phyloP scores from a whole-genome alignment of 2,329 filamentous ascomycete genomes.

The Ophiostoma sp. region DNA sequence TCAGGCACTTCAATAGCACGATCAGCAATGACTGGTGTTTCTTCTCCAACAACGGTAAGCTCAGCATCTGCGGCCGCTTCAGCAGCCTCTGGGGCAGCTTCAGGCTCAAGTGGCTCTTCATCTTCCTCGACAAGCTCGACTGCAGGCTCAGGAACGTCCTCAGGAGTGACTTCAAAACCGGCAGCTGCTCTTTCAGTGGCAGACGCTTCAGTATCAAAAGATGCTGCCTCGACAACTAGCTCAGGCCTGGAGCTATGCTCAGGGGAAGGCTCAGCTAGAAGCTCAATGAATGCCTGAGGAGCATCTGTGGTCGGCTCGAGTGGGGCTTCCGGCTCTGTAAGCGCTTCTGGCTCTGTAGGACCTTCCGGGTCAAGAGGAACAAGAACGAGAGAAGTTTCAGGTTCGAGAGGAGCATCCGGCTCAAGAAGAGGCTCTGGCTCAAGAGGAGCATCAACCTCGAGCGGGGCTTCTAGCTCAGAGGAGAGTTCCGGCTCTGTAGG shows the following conservation, averaged over 20 bases:
- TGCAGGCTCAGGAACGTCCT: not conserved
- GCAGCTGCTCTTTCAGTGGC: too few relatives aligned
- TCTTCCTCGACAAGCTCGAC: not conserved
- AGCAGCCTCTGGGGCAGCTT: not conserved
- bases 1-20: not conserved
- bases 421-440: not conserved
- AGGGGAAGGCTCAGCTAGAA: too few relatives aligned
- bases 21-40: constrained; percentile 5
- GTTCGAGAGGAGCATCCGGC: not conserved
- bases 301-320: not conserved
- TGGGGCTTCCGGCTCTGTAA: not conserved
- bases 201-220: too few relatives aligned
- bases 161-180: not conserved
- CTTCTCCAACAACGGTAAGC: not conserved
- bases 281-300: too few relatives aligned
- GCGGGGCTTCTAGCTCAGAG: not conserved
- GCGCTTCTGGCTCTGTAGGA: not conserved
- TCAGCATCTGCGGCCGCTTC: not conserved
- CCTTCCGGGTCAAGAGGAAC: not conserved
- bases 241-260: not conserved
- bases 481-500: not conserved
- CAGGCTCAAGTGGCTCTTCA: not conserved
- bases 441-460: not conserved
- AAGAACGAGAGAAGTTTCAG: not conserved
- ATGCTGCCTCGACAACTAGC: not conserved